Evolutionary conservation across 2,329 filamentous ascomycete genomes (phyloP).

Genomic region (Onygena corvina): DNA sequence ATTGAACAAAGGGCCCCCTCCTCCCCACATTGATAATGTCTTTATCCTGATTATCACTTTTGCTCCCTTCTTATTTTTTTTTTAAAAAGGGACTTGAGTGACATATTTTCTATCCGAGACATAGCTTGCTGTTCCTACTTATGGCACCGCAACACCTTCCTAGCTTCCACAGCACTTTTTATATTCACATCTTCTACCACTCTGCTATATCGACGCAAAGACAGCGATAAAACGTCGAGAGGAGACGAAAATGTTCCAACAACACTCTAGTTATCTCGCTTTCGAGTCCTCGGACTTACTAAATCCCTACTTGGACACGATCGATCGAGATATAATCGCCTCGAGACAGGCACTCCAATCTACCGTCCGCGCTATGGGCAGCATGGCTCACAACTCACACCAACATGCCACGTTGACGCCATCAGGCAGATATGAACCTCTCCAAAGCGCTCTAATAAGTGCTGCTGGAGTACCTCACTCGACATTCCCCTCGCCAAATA

Average conservation of each 20-base stretch:
- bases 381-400: not conserved
- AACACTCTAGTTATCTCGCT: slow-evolving; percentile 1
- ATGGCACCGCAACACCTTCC: not conserved
- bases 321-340: slow-evolving; percentile 7
- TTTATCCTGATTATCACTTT: not conserved
- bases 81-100: not conserved
- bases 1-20: not conserved
- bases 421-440: not conserved
- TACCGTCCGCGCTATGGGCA: slow-evolving; percentile 14
- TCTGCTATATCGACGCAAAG: no score
- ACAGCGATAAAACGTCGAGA: not conserved
- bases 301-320: not conserved
- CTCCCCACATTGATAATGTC: not conserved
- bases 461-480: not conserved
- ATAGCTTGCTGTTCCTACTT: not conserved
- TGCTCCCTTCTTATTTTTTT: not conserved
- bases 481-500: not conserved
- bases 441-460: slow-evolving; percentile 2
- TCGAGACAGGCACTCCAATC: slow-evolving; percentile 6
- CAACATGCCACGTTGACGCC: not conserved
- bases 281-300: not conserved
- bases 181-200: not conserved
- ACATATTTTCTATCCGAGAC: not conserved
- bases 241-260: not conserved
- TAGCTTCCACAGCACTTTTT: not conserved